A percentile compares a stretch with the other conserved stretches of the same genome.
These are phyloP conservation scores for Phascolomyces articulosus DNA, from an alignment of 371 early-diverging fungal genomes.

Conservation along the genomic window DNA sequence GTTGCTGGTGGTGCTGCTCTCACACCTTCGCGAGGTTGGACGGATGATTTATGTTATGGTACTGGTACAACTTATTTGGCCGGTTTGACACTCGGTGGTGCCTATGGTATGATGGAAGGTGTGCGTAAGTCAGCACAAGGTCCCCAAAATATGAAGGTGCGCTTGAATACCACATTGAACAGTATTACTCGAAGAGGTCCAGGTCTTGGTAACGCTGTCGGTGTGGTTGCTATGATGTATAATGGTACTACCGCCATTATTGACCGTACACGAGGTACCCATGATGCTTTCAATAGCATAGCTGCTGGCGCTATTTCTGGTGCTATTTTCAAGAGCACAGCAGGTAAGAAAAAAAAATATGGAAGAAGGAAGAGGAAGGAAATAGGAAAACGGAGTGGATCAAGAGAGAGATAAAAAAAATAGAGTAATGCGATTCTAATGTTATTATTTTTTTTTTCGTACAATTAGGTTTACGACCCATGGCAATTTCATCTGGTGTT, in stretches of 20 bases:
- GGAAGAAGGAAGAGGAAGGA: not conserved
- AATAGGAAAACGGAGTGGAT: not conserved
- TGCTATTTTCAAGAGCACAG: conserved; percentile 77
- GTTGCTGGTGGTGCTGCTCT: conserved; percentile 41
- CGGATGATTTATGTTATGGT: conserved; percentile 89
- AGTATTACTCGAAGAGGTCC: conserved; percentile 87
- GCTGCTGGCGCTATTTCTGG: conserved; percentile 80
- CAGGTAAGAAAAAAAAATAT: conserved; percentile 34
- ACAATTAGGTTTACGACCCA: conserved; percentile 51
- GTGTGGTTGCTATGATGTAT: conserved; percentile 84
- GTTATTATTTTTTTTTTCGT: not conserved
- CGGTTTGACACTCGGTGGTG: conserved; percentile 81
- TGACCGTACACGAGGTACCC: conserved; percentile 62
- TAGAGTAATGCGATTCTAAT: not conserved
- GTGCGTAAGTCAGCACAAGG: conserved; percentile 59
- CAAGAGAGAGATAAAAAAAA: too few species aligned
- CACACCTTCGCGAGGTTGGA: conserved; percentile 79
- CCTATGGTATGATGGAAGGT: conserved; percentile 82
- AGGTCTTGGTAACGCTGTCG: conserved; percentile 84
- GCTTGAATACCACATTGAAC: conserved; percentile 84
- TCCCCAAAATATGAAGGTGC: conserved; percentile 69
- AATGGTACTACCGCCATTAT: conserved; percentile 75
- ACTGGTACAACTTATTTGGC: conserved; percentile 82
- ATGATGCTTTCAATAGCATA: conserved; percentile 70
- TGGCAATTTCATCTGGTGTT: conserved; percentile 59